Base-by-base conservation (phyloP, 2,329 filamentous ascomycete species). In the Nigrograna mackinnonii region DNA sequence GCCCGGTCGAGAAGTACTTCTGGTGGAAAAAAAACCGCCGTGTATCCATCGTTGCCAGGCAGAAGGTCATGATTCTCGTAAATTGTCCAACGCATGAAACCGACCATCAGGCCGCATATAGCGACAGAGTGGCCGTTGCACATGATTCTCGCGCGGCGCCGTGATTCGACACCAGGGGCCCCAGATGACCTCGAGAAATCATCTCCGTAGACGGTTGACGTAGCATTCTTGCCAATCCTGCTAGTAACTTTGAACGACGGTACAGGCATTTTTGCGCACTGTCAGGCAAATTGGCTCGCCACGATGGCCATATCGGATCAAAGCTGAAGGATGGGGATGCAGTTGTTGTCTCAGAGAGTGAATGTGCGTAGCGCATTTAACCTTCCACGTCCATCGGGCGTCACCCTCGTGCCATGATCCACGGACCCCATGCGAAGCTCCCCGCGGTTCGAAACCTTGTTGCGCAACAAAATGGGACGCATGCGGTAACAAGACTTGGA, bases 31-130 rank as follows among this genome's bases (percentile, higher is more conserved):
- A 49, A 52, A 52, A 54, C 54, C 59, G 54, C 54, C 52, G 43
- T 52, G 36, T 24, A 38, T 35, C 42, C 47, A 49, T 42, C 16
- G 46, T 44, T 51, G 49, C 42, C 54, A 50, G 49, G 46, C 36
- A 17, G 38, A 11, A 41, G 44, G 48, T 46, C 34, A 51, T 57
- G 52, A 55, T 54, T 40, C 16, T 51, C 52, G 54, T 41, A 49
- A 46, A 54, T 55, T 67, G 65, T 67, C 67, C 64, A 68, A 64
- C 61, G 58, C 63, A 67, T 66, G 64, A 68, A 66, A 67, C 61
- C 58, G 46, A 55, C 44, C 49, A 60, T 67, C 59, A 67, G 52
- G 60, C 58, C 49, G 62, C 55, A 57, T 57, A 39, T 35, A 52
- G 46, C 41, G 51, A 48, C 44, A 41, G 44, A 41, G 48, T 43